A percentile compares a stretch with the other conserved stretches of the same genome.
Evolutionary conservation across 192 early-diverging fungal species (phyloP).

Genomic region (Coemansia sp.): DNA sequence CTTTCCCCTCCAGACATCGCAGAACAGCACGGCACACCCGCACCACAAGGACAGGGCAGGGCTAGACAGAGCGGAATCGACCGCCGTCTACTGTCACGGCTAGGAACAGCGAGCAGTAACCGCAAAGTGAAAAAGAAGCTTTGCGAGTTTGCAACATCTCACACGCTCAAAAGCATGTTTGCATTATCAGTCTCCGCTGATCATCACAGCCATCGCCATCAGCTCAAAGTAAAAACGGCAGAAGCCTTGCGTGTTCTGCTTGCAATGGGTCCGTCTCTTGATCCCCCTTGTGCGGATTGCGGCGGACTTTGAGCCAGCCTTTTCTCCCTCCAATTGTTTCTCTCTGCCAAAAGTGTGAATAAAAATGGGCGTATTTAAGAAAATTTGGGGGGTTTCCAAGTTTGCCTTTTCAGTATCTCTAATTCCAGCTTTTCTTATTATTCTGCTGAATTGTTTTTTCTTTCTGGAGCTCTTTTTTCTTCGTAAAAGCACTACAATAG

Average conservation of each 20-base stretch:
- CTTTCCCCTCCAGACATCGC: neutral
- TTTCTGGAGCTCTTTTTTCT: neutral
- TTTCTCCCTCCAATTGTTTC: neutral
- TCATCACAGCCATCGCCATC: neutral
- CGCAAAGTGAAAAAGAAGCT: conserved; percentile 1
- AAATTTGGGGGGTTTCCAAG: neutral
- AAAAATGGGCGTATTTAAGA: neutral
- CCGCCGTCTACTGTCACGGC: conserved; percentile 6
- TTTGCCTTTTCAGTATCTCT: neutral
- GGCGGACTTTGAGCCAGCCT: neutral
- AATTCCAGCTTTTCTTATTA: conserved; percentile 2
- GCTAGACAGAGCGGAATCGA: neutral
- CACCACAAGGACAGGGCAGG: no score
- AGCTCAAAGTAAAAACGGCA: neutral
- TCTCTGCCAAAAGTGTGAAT: neutral
- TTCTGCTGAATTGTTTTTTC: neutral
- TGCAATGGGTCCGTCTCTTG: neutral
- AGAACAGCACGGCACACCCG: no score
- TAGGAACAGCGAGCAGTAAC: conserved; percentile 6
- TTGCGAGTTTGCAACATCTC: neutral
- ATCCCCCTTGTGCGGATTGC: neutral
- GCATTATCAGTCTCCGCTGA: neutral
- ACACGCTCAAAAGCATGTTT: neutral
- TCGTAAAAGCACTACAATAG: conserved; percentile 1
- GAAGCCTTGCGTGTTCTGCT: neutral